Evolutionary conservation across 352 stramenopile genomes (phyloP).

Genomic region (Pythium folliculosum): DNA sequence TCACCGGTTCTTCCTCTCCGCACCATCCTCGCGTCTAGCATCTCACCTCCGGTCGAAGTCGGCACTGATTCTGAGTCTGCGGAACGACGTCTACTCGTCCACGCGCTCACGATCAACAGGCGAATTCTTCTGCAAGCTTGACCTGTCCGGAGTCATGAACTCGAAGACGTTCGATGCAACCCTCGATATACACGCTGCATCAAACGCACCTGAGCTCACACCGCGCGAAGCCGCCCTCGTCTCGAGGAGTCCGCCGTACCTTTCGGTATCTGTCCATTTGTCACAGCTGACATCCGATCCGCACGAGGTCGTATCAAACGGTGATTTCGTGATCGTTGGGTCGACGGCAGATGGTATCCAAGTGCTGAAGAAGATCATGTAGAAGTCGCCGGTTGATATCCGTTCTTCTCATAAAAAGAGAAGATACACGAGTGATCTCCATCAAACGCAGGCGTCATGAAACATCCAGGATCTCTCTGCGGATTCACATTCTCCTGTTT

Average conservation of each 20-base stretch:
- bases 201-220: constrained; percentile 37
- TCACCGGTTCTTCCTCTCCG: constrained; percentile 60
- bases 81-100: constrained; percentile 79
- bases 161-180: constrained; percentile 42
- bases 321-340: constrained; percentile 52
- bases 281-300: constrained; percentile 39
- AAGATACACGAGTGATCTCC: neutral
- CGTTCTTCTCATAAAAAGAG: neutral
- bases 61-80: constrained; percentile 40
- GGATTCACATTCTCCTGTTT: neutral
- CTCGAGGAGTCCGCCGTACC: constrained; percentile 40
- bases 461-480: neutral
- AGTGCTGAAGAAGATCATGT: constrained; percentile 62
- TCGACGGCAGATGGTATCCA: constrained; percentile 46
- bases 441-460: neutral
- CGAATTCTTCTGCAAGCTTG: constrained; percentile 54
- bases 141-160: constrained; percentile 38
- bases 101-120: constrained; percentile 44
- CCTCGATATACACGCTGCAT: constrained; percentile 46
- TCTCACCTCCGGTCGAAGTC: constrained; percentile 40
- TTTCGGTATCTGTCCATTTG: constrained; percentile 57
- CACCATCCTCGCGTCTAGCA: constrained; percentile 35
- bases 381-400: neutral
- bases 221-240: constrained; percentile 54
- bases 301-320: constrained; percentile 33